These are phyloP conservation scores for Candida pseudofarinosa DNA, from an alignment of 805 yeast species.

Conservation along the genomic window DNA sequence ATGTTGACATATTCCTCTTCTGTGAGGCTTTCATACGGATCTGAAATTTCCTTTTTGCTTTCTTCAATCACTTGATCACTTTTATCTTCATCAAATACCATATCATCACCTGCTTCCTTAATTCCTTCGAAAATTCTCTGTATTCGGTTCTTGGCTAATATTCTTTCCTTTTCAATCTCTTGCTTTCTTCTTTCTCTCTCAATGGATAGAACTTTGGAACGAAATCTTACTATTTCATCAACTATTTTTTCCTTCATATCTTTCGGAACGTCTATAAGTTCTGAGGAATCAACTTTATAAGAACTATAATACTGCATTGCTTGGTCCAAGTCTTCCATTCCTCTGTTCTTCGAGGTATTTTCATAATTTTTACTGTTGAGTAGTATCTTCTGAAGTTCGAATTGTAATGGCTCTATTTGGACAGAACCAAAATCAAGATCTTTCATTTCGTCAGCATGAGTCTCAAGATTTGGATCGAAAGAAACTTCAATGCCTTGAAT, in stretches of 20 bases:
- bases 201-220: conserved; percentile 49
- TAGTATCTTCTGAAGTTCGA: conserved; percentile 8
- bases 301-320: conserved; percentile 30
- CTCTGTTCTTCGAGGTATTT: conserved; percentile 14
- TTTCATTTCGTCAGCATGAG: conserved; percentile 5
- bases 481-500: conserved; percentile 3
- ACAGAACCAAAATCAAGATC: conserved; percentile 1
- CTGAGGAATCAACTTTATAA: conserved; percentile 55
- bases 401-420: neutral
- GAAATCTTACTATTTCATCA: conserved; percentile 51
- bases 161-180: conserved; percentile 46
- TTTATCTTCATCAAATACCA: neutral
- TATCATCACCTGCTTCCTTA: conserved; percentile 24
- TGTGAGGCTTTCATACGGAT: conserved; percentile 23
- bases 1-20: conserved; percentile 26
- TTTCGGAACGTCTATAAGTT: conserved; percentile 53
- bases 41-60: conserved; percentile 10
- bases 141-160: conserved; percentile 44
- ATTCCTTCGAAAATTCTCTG: conserved; percentile 42
- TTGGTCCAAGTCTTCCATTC: conserved; percentile 33
- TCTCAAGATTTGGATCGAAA: conserved; percentile 1
- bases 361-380: conserved; percentile 19
- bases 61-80: conserved; percentile 14
- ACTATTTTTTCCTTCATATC: conserved; percentile 50
- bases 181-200: conserved; percentile 50